These are phyloP conservation scores for Aethionema arabicum DNA, from an alignment of 345 rosid species.

Conservation along the genomic window DNA sequence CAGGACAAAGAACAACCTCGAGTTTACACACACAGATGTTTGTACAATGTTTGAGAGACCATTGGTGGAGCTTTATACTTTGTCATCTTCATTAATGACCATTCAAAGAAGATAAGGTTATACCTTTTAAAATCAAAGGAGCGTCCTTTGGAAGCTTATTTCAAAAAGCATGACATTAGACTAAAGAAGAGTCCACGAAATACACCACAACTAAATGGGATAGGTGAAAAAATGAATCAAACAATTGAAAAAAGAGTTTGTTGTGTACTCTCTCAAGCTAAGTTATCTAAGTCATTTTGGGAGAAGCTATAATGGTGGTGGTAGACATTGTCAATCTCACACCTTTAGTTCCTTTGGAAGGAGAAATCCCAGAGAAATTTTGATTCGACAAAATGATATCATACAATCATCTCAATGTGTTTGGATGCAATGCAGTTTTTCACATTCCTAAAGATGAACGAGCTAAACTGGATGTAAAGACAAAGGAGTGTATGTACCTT, in stretches of 20 bases:
- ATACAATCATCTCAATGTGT: neutral
- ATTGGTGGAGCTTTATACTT: neutral
- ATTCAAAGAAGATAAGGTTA: neutral
- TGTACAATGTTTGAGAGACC: neutral
- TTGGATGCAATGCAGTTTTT: neutral
- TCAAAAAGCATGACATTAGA: too few species aligned
- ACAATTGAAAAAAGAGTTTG: neutral
- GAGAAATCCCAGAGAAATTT: too few species aligned
- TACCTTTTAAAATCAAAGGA: too few species aligned
- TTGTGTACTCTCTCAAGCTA: neutral
- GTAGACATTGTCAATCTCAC: neutral
- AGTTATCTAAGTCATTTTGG: neutral
- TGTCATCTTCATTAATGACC: neutral
- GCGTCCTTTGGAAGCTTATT: too few species aligned
- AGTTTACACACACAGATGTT: too few species aligned
- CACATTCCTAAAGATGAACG: neutral
- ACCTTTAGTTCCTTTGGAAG: too few species aligned
- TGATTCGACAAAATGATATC: neutral
- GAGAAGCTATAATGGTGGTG: neutral
- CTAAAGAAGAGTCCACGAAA: too few species aligned
- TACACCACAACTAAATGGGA: neutral
- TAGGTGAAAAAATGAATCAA: neutral
- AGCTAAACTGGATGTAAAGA: neutral
- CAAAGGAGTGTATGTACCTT: neutral
- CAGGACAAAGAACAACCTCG: neutral